Percentiles rank a stretch among this genome's conserved stretches.
Conservation (phyloP, 139 green algal genomes). For the Zygnema circumcarinatum region DNA sequence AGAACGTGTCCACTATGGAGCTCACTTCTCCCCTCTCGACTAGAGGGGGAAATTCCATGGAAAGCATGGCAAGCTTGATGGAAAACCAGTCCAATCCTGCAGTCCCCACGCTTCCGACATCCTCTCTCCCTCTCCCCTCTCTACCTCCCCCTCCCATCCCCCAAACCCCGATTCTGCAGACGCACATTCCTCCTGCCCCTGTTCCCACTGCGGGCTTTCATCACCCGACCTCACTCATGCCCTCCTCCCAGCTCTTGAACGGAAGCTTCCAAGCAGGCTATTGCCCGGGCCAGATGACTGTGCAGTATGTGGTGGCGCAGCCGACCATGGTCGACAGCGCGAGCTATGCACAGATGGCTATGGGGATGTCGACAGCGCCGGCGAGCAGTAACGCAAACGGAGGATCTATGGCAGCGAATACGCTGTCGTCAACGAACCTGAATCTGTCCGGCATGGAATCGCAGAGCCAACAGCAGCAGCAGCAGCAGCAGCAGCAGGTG, state of each 20-base stretch:
- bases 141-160: slow-evolving; percentile 4
- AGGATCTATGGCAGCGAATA: background rate
- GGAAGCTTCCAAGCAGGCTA: background rate
- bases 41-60: background rate
- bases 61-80: background rate
- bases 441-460: background rate
- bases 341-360: background rate
- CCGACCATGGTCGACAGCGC: background rate
- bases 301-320: background rate
- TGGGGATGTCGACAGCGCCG: background rate
- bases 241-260: background rate
- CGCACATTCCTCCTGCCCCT: background rate
- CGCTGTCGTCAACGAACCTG: background rate
- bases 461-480: background rate
- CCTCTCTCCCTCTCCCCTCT: background rate
- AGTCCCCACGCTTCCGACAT: background rate
- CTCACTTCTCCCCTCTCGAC: background rate
- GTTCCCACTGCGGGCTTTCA: slow-evolving; percentile 1
- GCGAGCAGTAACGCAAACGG: background rate
- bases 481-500: background rate
- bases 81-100: background rate
- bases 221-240: background rate
- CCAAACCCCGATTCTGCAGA: background rate
- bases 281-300: background rate
- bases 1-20: background rate